Percentiles rank a stretch among this genome's conserved stretches.
phyloP scores from a whole-genome alignment of 495 filamentous ascomycete species.

The Penicillium paradoxum region DNA sequence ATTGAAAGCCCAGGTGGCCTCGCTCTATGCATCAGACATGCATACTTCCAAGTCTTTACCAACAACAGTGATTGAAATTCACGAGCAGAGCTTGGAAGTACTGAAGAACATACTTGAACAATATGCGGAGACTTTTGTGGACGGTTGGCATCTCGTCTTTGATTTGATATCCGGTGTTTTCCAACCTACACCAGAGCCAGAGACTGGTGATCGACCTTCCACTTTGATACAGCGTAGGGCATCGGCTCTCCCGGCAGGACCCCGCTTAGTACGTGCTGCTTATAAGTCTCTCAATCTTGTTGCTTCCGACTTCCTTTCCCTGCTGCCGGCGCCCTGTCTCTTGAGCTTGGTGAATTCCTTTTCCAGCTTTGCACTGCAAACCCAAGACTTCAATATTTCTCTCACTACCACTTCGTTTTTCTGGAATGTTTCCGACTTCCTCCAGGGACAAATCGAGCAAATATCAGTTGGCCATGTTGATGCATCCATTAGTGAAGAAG shows the following conservation, averaged over 20 bases:
- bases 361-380: constrained; percentile 78
- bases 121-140: constrained; percentile 74
- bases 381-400: constrained; percentile 91
- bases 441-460: constrained; percentile 47
- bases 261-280: constrained; percentile 71
- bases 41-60: constrained; percentile 28
- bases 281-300: constrained; percentile 88
- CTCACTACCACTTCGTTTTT: constrained; percentile 92
- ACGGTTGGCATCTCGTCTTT: constrained; percentile 82
- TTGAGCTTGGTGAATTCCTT: constrained; percentile 83
- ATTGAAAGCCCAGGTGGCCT: constrained; percentile 51
- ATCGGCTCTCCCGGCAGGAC: constrained; percentile 51
- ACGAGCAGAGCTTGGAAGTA: constrained; percentile 74
- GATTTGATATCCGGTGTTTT: constrained; percentile 83
- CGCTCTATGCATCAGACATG: constrained; percentile 40
- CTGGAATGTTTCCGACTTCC: constrained; percentile 88
- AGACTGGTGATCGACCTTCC: constrained; percentile 14
- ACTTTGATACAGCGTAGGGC: constrained; percentile 18
- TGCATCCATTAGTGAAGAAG: constrained; percentile 36
- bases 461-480: constrained; percentile 41
- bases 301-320: constrained; percentile 85
- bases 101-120: constrained; percentile 80
- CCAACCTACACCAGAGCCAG: constrained; percentile 32
- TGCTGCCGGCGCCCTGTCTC: constrained; percentile 72
- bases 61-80: constrained; percentile 68